Conservation (phyloP, 78 protist genomes). For the Dictyostelium capitatum region DNA sequence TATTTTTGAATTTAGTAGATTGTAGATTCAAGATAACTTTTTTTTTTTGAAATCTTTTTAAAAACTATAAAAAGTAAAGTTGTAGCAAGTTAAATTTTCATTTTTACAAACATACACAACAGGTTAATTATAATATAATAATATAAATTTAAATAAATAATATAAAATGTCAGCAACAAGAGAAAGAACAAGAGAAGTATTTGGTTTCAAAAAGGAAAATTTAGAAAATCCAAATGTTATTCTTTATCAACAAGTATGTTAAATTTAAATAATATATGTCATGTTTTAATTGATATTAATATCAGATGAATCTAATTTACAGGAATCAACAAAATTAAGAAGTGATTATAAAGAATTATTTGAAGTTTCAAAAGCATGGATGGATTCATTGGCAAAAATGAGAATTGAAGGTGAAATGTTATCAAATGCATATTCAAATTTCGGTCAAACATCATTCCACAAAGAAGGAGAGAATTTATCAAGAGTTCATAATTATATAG, state of each 20-base stretch:
- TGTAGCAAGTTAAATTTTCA: no score
- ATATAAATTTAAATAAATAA: not conserved
- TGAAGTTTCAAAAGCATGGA: constrained; percentile 6
- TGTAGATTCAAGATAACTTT: no score
- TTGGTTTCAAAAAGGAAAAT: constrained; percentile 39
- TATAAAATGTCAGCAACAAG: constrained; percentile 29
- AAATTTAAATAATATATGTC: not conserved
- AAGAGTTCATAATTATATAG: not conserved
- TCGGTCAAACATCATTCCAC: not conserved
- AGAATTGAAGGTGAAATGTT: constrained; percentile 10
- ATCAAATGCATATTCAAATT: not conserved
- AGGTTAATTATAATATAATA: not conserved
- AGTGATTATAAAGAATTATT: constrained; percentile 23
- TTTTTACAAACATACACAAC: no score
- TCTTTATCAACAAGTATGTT: constrained; percentile 29
- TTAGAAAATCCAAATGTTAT: constrained; percentile 9
- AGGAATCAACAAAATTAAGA: constrained; percentile 7
- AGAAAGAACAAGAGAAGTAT: constrained; percentile 35
- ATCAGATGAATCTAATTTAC: not conserved
- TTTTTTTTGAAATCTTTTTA: no score
- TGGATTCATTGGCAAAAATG: constrained; percentile 15
- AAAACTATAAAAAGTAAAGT: no score
- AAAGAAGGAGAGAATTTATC: not conserved
- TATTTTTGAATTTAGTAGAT: no score
- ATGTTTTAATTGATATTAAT: not conserved